Conservation (phyloP, 805 yeast genomes). For the Wickerhamomyces silvicola region DNA sequence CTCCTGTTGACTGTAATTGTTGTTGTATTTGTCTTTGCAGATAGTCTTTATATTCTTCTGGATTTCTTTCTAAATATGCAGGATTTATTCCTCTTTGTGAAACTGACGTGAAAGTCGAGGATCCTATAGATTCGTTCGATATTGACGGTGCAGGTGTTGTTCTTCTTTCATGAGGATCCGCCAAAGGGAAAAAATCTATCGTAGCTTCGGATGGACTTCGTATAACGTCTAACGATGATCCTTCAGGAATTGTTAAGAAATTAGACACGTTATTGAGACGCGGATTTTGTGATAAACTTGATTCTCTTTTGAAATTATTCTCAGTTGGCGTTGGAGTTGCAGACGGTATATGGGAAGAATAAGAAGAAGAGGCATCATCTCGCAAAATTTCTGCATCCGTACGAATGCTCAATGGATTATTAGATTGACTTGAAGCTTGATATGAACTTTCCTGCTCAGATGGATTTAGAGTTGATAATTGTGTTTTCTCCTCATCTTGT, state of each 20-base stretch:
- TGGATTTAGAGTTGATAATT: too few species aligned
- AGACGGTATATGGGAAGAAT: slow-evolving; percentile 19
- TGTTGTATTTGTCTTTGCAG: slow-evolving; percentile 7
- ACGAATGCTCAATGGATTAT: not conserved
- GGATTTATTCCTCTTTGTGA: slow-evolving; percentile 73
- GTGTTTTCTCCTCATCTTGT: too few species aligned
- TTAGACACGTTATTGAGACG: not conserved
- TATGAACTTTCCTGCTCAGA: too few species aligned
- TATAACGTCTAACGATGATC: slow-evolving; percentile 2
- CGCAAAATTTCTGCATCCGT: not conserved
- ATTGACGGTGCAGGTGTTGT: slow-evolving; percentile 25
- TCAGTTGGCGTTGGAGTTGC: slow-evolving; percentile 11
- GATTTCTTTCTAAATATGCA: slow-evolving; percentile 31
- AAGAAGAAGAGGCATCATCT: slow-evolving; percentile 19
- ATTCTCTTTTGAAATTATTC: slow-evolving; percentile 11
- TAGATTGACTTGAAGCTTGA: too few species aligned
- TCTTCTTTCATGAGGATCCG: slow-evolving; percentile 20
- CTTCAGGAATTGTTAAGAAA: slow-evolving; percentile 11
- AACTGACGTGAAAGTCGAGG: slow-evolving; percentile 68
- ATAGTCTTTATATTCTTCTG: slow-evolving; percentile 13
- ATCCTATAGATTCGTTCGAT: slow-evolving; percentile 24
- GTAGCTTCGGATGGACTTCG: slow-evolving; percentile 4
- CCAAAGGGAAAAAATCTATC: slow-evolving; percentile 11
- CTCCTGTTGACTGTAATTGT: slow-evolving; percentile 2
- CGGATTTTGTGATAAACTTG: slow-evolving; percentile 5